These are phyloP conservation scores for Diaporthe citri DNA, from an alignment of 2,329 filamentous ascomycete species.

Conservation along the genomic window DNA sequence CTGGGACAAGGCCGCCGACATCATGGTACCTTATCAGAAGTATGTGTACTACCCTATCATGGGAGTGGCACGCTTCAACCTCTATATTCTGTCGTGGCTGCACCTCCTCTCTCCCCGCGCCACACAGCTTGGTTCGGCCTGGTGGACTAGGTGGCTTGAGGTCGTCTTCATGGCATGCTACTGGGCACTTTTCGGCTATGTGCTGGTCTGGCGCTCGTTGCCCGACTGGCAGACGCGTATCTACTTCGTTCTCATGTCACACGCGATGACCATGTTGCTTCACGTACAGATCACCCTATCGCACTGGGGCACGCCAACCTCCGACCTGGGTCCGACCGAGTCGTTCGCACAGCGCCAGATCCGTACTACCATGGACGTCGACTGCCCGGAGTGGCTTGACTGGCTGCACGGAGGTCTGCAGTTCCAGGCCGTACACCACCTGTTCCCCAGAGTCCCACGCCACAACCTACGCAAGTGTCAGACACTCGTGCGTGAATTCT, in stretches of 20 bases:
- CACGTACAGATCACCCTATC: slow-evolving; percentile 80
- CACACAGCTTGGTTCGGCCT: slow-evolving; percentile 69
- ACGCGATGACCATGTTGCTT: slow-evolving; percentile 75
- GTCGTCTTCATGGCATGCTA: slow-evolving; percentile 73
- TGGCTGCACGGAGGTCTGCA: slow-evolving; percentile 80
- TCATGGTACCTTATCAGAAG: slow-evolving; percentile 71
- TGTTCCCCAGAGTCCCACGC: slow-evolving; percentile 76
- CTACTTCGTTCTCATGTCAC: slow-evolving; percentile 72
- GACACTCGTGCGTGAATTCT: slow-evolving; percentile 72
- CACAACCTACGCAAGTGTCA: slow-evolving; percentile 76
- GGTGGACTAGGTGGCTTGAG: slow-evolving; percentile 77
- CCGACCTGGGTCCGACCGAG: slow-evolving; percentile 73
- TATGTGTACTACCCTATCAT: slow-evolving; percentile 79
- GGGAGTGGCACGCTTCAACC: slow-evolving; percentile 77
- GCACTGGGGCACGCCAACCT: slow-evolving; percentile 79
- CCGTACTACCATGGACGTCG: slow-evolving; percentile 80
- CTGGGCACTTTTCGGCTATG: slow-evolving; percentile 78
- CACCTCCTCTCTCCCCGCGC: slow-evolving; percentile 71
- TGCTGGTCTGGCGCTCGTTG: slow-evolving; percentile 70
- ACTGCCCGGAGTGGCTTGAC: slow-evolving; percentile 79
- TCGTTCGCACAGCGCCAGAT: slow-evolving; percentile 78
- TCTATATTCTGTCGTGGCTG: slow-evolving; percentile 76
- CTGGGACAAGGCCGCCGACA: slow-evolving; percentile 72
- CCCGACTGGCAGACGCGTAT: slow-evolving; percentile 70
- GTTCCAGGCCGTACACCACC: slow-evolving; percentile 79